Percentiles rank a stretch among this genome's conserved stretches.
phyloP scores from a whole-genome alignment of 306 rosid species.

The Lablab purpureus region DNA sequence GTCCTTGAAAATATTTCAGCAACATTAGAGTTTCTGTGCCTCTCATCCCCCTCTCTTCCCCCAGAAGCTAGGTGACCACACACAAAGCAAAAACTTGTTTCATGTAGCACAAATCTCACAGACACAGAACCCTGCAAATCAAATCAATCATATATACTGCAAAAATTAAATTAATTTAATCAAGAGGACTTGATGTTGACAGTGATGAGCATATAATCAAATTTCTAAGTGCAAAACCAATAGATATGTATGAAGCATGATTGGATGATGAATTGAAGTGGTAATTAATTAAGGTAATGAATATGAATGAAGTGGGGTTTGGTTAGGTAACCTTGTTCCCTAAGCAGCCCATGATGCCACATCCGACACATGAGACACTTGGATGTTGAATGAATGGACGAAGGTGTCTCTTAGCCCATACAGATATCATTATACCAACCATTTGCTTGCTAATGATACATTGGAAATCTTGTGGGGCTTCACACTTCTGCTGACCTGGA shows the following conservation, averaged over 20 bases:
- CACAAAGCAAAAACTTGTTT: constrained; percentile 85
- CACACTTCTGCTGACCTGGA: constrained; percentile 27
- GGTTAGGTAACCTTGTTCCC: constrained; percentile 79
- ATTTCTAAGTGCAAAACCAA: not conserved
- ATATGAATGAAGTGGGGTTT: constrained; percentile 29
- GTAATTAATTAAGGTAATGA: not conserved
- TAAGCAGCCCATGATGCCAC: constrained; percentile 89
- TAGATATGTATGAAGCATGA: not conserved
- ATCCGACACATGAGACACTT: constrained; percentile 83
- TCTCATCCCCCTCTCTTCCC: constrained; percentile 73
- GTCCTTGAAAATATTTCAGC: constrained; percentile 78
- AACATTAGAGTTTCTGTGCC: constrained; percentile 76
- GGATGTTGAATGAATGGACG: constrained; percentile 71
- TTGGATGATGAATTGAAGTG: not conserved
- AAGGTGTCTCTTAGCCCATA: constrained; percentile 74
- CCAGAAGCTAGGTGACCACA: constrained; percentile 94
- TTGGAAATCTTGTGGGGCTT: constrained; percentile 55
- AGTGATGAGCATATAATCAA: constrained; percentile 7
- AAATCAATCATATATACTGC: not conserved
- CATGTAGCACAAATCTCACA: constrained; percentile 75
- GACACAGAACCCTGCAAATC: constrained; percentile 85
- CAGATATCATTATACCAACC: constrained; percentile 90
- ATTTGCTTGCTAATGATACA: constrained; percentile 89
- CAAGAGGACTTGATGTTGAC: constrained; percentile 44
- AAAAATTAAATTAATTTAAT: not conserved